Conservation (phyloP, 306 rosid species). For the Fragaria vesca region DNA sequence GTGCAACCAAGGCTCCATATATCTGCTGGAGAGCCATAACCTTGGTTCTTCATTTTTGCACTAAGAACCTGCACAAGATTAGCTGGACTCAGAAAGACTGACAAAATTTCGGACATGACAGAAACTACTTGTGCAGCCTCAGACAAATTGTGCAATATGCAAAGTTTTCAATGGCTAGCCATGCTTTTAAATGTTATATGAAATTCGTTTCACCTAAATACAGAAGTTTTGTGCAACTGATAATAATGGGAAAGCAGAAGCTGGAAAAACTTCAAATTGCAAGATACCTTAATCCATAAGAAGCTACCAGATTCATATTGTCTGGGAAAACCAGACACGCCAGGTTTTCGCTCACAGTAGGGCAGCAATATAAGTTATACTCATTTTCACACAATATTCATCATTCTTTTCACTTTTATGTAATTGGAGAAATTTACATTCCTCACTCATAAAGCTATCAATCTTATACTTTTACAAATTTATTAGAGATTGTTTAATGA, state of each 20-base stretch:
- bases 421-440: too few relatives aligned
- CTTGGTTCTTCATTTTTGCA: slow-evolving; percentile 46
- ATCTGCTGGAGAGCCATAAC: slow-evolving; percentile 88
- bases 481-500: too few relatives aligned
- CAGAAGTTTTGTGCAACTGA: neutral
- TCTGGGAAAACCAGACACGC: neutral
- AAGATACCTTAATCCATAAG: neutral
- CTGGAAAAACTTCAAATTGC: neutral
- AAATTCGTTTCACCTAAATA: neutral
- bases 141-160: neutral
- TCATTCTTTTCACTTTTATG: neutral
- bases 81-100: neutral
- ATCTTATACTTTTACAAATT: neutral
- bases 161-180: neutral
- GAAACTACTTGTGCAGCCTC: neutral
- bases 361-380: neutral
- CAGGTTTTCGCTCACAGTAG: neutral
- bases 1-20: slow-evolving; percentile 99
- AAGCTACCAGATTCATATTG: too few relatives aligned
- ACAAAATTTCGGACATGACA: neutral
- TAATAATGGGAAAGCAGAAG: neutral
- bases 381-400: too few relatives aligned
- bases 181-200: neutral
- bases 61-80: slow-evolving; percentile 59
- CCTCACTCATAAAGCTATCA: neutral